A percentile compares a stretch with the other conserved stretches of the same genome.
Evolutionary conservation across 306 rosid genomes (phyloP).

Genomic region (Crotalaria pallida): DNA sequence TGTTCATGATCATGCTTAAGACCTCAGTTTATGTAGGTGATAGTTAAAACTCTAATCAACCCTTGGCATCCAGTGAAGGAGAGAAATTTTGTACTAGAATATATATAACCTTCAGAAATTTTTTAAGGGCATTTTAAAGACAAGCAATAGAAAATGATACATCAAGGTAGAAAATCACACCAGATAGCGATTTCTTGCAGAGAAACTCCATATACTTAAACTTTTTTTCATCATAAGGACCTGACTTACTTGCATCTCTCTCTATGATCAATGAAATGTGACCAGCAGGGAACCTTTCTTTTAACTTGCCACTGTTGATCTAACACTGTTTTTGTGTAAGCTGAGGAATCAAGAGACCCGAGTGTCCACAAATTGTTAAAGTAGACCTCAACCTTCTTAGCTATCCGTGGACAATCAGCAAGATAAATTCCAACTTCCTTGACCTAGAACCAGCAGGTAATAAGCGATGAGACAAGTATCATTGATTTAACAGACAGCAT

Average conservation of each 20-base stretch:
- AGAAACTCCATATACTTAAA: background rate
- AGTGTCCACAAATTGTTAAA: slow-evolving; percentile 79
- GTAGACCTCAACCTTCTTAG: slow-evolving; percentile 59
- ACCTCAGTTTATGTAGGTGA: background rate
- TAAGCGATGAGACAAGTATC: slow-evolving; percentile 7
- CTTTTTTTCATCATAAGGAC: background rate
- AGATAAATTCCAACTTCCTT: slow-evolving; percentile 92
- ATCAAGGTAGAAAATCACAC: background rate
- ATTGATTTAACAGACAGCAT: background rate
- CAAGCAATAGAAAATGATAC: slow-evolving; percentile 5
- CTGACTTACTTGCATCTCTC: slow-evolving; percentile 68
- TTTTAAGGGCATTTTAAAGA: background rate
- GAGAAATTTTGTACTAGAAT: background rate
- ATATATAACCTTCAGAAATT: background rate
- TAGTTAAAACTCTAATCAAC: background rate
- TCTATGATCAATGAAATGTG: slow-evolving; percentile 53
- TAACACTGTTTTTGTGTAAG: slow-evolving; percentile 48
- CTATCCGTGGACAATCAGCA: slow-evolving; percentile 62
- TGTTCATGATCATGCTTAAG: background rate
- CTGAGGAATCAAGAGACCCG: slow-evolving; percentile 51
- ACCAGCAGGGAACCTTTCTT: slow-evolving; percentile 95
- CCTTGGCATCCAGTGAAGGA: background rate
- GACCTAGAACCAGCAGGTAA: slow-evolving; percentile 46
- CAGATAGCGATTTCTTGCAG: slow-evolving; percentile 6
- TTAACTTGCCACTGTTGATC: slow-evolving; percentile 82